Conservation (phyloP, 2,329 filamentous ascomycete species). For the Nakataea oryzae region DNA sequence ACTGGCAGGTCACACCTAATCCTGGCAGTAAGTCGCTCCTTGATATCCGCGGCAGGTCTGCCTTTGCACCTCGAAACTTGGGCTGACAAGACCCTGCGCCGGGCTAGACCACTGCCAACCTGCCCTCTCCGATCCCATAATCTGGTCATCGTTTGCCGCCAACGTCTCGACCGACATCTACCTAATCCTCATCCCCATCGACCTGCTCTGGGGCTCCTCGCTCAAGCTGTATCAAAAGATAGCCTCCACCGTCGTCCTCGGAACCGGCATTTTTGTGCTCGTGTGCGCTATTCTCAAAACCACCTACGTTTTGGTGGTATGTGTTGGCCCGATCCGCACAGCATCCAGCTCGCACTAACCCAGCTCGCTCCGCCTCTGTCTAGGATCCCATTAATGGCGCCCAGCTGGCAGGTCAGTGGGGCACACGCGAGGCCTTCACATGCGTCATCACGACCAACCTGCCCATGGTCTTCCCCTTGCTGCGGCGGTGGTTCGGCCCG, state of each 20-base stretch:
- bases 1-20: constrained; percentile 30
- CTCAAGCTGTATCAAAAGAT: constrained; percentile 22
- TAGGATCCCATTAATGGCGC: constrained; percentile 21
- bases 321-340: constrained; percentile 6
- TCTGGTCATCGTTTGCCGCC: constrained; percentile 36
- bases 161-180: constrained; percentile 42
- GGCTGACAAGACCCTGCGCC: background rate
- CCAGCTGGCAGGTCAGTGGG: constrained; percentile 21
- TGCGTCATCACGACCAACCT: constrained; percentile 26
- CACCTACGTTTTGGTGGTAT: constrained; percentile 20
- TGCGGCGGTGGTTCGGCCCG: constrained; percentile 24
- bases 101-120: constrained; percentile 30
- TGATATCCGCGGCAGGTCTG: background rate
- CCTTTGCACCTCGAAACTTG: too few species aligned
- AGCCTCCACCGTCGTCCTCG: constrained; percentile 20
- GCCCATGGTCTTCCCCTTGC: constrained; percentile 28
- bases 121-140: constrained; percentile 13
- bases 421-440: constrained; percentile 26
- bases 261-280: constrained; percentile 23
- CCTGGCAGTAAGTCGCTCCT: constrained; percentile 23
- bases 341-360: background rate
- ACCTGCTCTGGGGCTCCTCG: constrained; percentile 25
- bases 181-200: constrained; percentile 41
- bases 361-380: background rate
- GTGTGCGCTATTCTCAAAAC: constrained; percentile 22